Conservation (phyloP, 768 basidiomycete species). For the Erythrobasidium yunnanense region DNA sequence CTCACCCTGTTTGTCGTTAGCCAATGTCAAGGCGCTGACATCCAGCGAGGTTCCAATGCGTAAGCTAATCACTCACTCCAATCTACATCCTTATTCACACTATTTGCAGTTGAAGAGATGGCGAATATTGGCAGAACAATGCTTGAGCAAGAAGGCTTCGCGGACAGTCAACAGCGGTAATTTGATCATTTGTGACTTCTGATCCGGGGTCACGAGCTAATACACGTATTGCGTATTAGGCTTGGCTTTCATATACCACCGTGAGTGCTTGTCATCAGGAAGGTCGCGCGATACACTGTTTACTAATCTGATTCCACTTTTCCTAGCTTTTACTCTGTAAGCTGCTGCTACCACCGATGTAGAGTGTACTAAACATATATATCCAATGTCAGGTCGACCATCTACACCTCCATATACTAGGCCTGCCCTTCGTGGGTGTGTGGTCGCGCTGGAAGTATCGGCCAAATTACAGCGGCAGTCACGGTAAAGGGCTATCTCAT, state of each 20-base stretch:
- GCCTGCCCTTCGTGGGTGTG: conserved; percentile 52
- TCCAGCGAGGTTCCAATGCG: conserved; percentile 48
- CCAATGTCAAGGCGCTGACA: conserved; percentile 49
- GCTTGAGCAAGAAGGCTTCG: conserved; percentile 48
- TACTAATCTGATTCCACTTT: not conserved
- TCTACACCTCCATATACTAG: conserved; percentile 64
- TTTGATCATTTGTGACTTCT: conserved; percentile 42
- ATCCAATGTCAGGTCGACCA: conserved; percentile 47
- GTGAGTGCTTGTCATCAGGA: not conserved
- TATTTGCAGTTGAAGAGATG: conserved; percentile 47
- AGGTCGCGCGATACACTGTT: not conserved
- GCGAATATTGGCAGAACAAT: conserved; percentile 49
- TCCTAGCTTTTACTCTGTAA: conserved; percentile 48
- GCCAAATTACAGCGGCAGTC: conserved; percentile 39
- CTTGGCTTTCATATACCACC: conserved; percentile 76
- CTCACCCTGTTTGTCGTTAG: conserved; percentile 41
- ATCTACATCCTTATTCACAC: not conserved
- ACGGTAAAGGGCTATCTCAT: conserved; percentile 61
- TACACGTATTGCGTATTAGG: conserved; percentile 42
- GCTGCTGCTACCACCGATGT: not conserved
- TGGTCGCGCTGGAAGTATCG: conserved; percentile 48
- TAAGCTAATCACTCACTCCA: conserved; percentile 38
- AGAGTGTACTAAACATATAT: not conserved
- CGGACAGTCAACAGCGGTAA: conserved; percentile 44
- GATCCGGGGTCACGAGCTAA: not conserved